These are phyloP conservation scores for Penicillium herquei DNA, from an alignment of 495 filamentous ascomycete species.

Conservation along the genomic window DNA sequence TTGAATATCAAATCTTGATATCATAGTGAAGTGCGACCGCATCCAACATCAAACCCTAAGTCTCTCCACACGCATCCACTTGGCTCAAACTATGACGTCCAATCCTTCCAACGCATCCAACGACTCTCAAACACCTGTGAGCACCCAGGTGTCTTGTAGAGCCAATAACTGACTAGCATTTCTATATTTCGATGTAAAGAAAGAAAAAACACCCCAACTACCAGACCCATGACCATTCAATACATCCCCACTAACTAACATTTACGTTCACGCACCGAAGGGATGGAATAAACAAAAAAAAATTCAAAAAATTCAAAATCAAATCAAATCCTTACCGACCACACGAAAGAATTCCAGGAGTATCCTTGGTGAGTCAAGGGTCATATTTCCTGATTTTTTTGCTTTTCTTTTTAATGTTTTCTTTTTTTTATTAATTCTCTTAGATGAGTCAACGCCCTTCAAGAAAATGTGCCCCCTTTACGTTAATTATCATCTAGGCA, in stretches of 20 bases:
- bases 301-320: neutral
- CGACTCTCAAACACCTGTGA: neutral
- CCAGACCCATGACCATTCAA: constrained; percentile 5
- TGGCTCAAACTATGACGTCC: constrained; percentile 9
- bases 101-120: constrained; percentile 5
- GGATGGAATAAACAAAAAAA: constrained; percentile 20
- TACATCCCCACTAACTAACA: constrained; percentile 4
- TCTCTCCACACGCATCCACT: constrained; percentile 1
- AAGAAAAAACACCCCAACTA: neutral
- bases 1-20: neutral
- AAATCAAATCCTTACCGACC: constrained; percentile 22
- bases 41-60: constrained; percentile 6
- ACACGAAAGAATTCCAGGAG: constrained; percentile 18
- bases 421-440: constrained; percentile 1
- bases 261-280: constrained; percentile 31
- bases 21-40: constrained; percentile 6
- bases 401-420: constrained; percentile 1
- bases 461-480: constrained; percentile 17
- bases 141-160: neutral
- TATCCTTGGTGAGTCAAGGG: constrained; percentile 18
- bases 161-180: neutral
- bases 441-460: constrained; percentile 25
- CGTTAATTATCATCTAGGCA: constrained; percentile 13
- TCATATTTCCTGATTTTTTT: constrained; percentile 3
- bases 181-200: neutral